phyloP scores from a whole-genome alignment of 192 early-diverging fungal species.

The Podila horticola region DNA sequence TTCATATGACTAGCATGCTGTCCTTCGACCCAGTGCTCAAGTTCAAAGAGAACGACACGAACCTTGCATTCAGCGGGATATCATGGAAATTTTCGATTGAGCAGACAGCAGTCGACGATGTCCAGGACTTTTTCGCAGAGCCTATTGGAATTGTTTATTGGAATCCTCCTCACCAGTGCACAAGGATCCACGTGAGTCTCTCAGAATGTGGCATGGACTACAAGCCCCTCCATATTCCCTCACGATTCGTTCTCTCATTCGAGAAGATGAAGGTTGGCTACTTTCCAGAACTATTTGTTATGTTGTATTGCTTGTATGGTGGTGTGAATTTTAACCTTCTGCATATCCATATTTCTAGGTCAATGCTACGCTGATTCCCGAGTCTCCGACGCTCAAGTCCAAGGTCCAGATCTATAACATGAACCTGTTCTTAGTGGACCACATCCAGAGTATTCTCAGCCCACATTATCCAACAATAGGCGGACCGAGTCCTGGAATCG shows the following conservation, averaged over 20 bases:
- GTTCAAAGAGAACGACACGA: constrained; percentile 68
- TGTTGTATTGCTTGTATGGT: too few species aligned
- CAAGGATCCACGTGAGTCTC: constrained; percentile 67
- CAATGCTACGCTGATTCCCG: constrained; percentile 65
- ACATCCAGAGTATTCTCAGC: constrained; percentile 39
- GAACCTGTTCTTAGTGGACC: constrained; percentile 63
- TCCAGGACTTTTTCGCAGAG: constrained; percentile 66
- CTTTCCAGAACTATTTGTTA: too few species aligned
- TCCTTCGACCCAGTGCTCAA: constrained; percentile 59
- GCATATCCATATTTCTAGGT: constrained; percentile 33
- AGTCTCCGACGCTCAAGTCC: constrained; percentile 67
- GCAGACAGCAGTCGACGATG: constrained; percentile 57
- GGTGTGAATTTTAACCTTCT: too few species aligned
- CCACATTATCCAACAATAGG: constrained; percentile 32
- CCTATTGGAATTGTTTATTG: constrained; percentile 56
- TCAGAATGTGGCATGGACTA: constrained; percentile 70
- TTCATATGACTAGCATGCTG: constrained; percentile 64
- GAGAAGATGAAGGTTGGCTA: constrained; percentile 75
- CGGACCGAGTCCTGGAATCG: constrained; percentile 11
- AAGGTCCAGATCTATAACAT: constrained; percentile 62
- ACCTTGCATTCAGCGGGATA: constrained; percentile 61
- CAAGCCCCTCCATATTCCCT: constrained; percentile 61
- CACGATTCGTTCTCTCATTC: constrained; percentile 59
- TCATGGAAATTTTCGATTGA: constrained; percentile 57
- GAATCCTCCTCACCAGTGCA: constrained; percentile 56